These are phyloP conservation scores for Sphagnum contortum DNA, from an alignment of 225 moss, liverwort and hornwort species.

Conservation along the genomic window DNA sequence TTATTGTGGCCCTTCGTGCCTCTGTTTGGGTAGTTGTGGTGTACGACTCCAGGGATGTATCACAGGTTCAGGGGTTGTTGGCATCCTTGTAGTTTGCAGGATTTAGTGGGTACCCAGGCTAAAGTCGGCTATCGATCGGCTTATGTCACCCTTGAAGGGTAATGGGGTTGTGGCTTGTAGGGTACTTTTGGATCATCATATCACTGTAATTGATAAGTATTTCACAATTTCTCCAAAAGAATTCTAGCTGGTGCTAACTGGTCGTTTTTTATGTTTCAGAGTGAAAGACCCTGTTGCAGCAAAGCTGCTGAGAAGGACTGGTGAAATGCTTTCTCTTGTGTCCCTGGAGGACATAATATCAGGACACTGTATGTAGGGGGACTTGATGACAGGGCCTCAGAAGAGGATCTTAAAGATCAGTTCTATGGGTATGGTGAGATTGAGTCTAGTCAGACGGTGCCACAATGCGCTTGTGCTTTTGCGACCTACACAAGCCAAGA, in stretches of 20 bases:
- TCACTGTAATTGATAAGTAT: too few species aligned
- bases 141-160: too few species aligned
- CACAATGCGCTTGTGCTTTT: constrained; percentile 55
- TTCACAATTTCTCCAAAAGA: too few species aligned
- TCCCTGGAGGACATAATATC: constrained; percentile 54
- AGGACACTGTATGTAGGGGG: constrained; percentile 50
- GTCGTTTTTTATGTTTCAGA: constrained; percentile 14
- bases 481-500: constrained; percentile 45
- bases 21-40: too few species aligned
- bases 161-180: too few species aligned
- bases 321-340: constrained; percentile 51
- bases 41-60: too few species aligned
- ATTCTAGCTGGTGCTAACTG: neutral
- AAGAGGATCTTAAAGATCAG: constrained; percentile 54
- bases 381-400: constrained; percentile 41
- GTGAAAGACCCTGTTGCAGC: constrained; percentile 60
- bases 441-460: constrained; percentile 43
- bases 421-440: constrained; percentile 57
- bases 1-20: too few species aligned
- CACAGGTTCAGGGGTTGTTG: too few species aligned
- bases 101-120: too few species aligned
- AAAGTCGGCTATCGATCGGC: too few species aligned
- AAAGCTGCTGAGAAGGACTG: constrained; percentile 46
- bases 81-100: too few species aligned
- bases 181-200: too few species aligned